Base-by-base conservation (phyloP, 208 protist genomes). In the Wallacemonas sp. region DNA sequence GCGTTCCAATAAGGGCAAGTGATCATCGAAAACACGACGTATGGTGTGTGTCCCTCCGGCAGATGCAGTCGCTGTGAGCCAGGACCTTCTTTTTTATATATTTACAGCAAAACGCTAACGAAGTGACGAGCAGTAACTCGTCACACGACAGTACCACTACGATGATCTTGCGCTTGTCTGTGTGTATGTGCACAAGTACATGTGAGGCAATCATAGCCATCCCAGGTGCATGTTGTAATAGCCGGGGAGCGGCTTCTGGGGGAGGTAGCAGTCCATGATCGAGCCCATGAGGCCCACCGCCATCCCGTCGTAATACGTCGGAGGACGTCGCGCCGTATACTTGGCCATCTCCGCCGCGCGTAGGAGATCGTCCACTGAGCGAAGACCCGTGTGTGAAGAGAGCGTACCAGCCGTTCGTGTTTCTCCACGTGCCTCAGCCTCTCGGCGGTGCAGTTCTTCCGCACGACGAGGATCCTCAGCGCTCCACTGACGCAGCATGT, bases 261-360 rank as follows among this genome's bases (percentile, higher is more conserved):
- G 89, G 0, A 92, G 44, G 57, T 89, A 91, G 65, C 89, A 92
- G 60, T 95, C 89, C 73, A 95, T 77, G 38, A 95, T 66, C 15
- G 89, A 90, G 19, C 89, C 89, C 19, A 91, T 38, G 24, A 92
- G 70, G 0, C 85, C 89, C 12, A 92, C 86, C 5, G 89, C 89
- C 13, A 92, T 77, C 21, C 89, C 89, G 70, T 95, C 89, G 64
- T 55, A 75, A 58, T 83, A 95, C 12, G 75, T 86, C 17, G 89
- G 89, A 12, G 61, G 41, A 4, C 60, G 64, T 34, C 52, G 62
- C 2, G 26, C 21, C 3, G 44, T 53, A 26, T 21, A 50, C 24
- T 42, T 60, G 54, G 42, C 58, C 3, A 26, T 12, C 9, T 38
- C 22, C 0, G 62, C 46, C 3, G 27, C 37, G 8, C 44, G 59